A percentile compares a stretch with the other conserved stretches of the same genome.
phyloP scores from a whole-genome alignment of 139 green algal species.

The Picochlorum costavermella region DNA sequence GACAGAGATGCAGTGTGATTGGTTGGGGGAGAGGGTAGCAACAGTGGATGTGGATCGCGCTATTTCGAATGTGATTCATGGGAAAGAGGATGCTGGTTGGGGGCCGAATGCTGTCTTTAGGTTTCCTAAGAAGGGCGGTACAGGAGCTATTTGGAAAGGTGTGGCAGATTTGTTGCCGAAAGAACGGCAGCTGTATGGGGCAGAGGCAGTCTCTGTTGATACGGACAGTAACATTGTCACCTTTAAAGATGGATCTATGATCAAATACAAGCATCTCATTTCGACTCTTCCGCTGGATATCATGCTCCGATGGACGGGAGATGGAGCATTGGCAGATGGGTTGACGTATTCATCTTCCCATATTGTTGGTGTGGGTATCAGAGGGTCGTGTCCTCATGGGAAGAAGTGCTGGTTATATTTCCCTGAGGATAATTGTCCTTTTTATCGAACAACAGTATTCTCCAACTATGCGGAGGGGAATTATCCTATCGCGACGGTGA shows the following conservation, averaged over 20 bases:
- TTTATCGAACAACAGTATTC: conserved; percentile 86
- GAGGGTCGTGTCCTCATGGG: conserved; percentile 64
- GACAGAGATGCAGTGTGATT: conserved; percentile 81
- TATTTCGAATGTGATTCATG: conserved; percentile 77
- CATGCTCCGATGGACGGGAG: conserved; percentile 55
- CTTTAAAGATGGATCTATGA: conserved; percentile 30
- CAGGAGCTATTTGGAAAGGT: conserved; percentile 81
- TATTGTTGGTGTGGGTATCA: conserved; percentile 69
- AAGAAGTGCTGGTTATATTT: conserved; percentile 93
- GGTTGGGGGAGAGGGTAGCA: conserved; percentile 86
- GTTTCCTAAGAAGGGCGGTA: conserved; percentile 77
- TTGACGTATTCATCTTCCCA: conserved; percentile 71
- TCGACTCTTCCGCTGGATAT: conserved; percentile 77
- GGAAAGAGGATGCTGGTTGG: conserved; percentile 81
- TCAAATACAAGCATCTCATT: conserved; percentile 59
- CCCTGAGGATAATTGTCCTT: conserved; percentile 82
- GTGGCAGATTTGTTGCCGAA: conserved; percentile 70
- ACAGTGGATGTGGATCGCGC: conserved; percentile 75
- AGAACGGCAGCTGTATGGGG: conserved; percentile 59
- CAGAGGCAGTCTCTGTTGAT: conserved; percentile 56
- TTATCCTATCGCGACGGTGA: conserved; percentile 45
- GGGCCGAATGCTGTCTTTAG: conserved; percentile 85
- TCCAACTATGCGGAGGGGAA: conserved; percentile 80
- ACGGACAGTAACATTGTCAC: conserved; percentile 50
- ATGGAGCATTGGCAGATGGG: conserved; percentile 53